Conservation (phyloP, 2,329 filamentous ascomycete genomes). For the Diaporthe aspalathi region DNA sequence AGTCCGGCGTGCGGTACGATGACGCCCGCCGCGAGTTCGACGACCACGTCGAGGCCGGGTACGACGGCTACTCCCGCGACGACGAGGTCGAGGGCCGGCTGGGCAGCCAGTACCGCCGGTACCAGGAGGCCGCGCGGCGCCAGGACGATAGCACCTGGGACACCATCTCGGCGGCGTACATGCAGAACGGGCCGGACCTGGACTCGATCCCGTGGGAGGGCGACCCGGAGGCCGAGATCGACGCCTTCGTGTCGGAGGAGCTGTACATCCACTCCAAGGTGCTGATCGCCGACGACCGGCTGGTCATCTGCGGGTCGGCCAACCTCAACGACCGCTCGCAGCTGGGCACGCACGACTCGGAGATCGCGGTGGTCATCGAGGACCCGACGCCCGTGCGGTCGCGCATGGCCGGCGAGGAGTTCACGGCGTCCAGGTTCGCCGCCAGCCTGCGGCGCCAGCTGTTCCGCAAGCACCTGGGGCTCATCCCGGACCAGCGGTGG, state of each 20-base stretch:
- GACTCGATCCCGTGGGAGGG: slow-evolving; percentile 77
- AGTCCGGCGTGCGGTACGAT: slow-evolving; percentile 75
- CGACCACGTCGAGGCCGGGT: slow-evolving; percentile 62
- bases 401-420: slow-evolving; percentile 78
- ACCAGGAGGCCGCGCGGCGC: slow-evolving; percentile 75
- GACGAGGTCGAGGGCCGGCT: slow-evolving; percentile 46
- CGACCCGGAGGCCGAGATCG: slow-evolving; percentile 79
- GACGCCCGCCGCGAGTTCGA: slow-evolving; percentile 73
- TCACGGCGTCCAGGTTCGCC: slow-evolving; percentile 79
- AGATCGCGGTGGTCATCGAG: slow-evolving; percentile 90
- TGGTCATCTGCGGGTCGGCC: slow-evolving; percentile 86
- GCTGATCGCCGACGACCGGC: slow-evolving; percentile 86
- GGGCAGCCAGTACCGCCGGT: slow-evolving; percentile 70
- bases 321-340: slow-evolving; percentile 95
- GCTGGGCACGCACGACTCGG: slow-evolving; percentile 90
- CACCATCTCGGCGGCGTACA: slow-evolving; percentile 83
- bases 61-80: slow-evolving; percentile 52
- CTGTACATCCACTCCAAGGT: slow-evolving; percentile 95
- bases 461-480: slow-evolving; percentile 91
- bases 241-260: slow-evolving; percentile 94
- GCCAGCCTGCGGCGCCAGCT: slow-evolving; percentile 84
- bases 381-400: slow-evolving; percentile 78
- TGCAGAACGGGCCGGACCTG: slow-evolving; percentile 80
- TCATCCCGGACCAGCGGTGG: slow-evolving; percentile 79
- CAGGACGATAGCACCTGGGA: slow-evolving; percentile 73